Conservation (phyloP, 257 asterid species). For the Nicotiana tomentosiformis region DNA sequence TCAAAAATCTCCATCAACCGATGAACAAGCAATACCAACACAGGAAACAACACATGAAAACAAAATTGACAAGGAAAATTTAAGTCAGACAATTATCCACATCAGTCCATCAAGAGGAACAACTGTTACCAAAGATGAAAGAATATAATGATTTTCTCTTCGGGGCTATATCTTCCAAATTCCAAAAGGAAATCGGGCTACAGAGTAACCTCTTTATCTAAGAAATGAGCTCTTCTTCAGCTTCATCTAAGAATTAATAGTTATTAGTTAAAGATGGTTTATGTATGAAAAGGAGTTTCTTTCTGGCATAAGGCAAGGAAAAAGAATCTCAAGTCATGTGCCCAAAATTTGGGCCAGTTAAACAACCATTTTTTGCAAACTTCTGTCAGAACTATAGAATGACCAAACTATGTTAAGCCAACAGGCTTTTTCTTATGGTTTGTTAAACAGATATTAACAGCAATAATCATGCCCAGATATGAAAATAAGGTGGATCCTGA, state of each 20-base stretch:
- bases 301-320: neutral
- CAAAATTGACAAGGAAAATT: neutral
- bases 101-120: constrained; percentile 18
- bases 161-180: neutral
- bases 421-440: neutral
- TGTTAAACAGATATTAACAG: neutral
- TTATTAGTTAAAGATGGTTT: neutral
- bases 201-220: neutral
- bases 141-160: neutral
- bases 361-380: neutral
- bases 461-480: neutral
- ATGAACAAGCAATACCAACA: constrained; percentile 26
- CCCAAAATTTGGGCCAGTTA: neutral
- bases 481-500: neutral
- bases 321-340: neutral
- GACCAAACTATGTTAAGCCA: neutral
- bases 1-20: constrained; percentile 24
- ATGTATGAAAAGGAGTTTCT: neutral
- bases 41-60: constrained; percentile 25
- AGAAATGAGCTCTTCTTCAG: constrained; percentile 6
- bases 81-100: constrained; percentile 31
- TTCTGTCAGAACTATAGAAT: neutral
- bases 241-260: neutral
- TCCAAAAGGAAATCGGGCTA: constrained; percentile 5
- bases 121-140: constrained; percentile 16